phyloP scores from a whole-genome alignment of 2,329 filamentous ascomycete species.

The Amauroascus niger region DNA sequence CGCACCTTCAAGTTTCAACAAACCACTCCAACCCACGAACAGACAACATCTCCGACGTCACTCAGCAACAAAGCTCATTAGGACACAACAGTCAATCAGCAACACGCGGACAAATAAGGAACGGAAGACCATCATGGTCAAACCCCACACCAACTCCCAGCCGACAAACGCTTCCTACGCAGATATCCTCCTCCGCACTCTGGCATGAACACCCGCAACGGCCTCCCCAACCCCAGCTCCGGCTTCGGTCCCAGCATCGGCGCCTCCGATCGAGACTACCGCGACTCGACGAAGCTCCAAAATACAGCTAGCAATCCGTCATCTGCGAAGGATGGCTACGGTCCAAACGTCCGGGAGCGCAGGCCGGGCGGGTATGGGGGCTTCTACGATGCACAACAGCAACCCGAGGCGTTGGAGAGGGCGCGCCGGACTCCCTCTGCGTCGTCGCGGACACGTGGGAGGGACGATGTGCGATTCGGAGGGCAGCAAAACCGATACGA shows the following conservation, averaged over 20 bases:
- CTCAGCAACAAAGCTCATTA: background rate
- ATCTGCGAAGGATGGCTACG: conserved; percentile 7
- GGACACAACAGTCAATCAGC: background rate
- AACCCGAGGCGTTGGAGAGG: conserved; percentile 27
- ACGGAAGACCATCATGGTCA: conserved; percentile 10
- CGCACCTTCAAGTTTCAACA: background rate
- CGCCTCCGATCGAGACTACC: conserved; percentile 30
- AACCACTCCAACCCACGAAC: background rate
- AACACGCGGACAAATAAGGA: background rate
- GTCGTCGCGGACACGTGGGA: conserved; percentile 28
- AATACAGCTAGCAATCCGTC: conserved; percentile 17
- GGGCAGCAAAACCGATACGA: background rate
- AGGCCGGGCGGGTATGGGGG: conserved; percentile 39
- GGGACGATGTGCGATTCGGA: conserved; percentile 9
- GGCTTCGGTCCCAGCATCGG: conserved; percentile 25
- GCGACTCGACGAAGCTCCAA: conserved; percentile 24
- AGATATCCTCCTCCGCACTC: conserved; percentile 8
- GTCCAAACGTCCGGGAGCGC: conserved; percentile 21
- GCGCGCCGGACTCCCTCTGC: conserved; percentile 20
- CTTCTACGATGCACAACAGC: conserved; percentile 26
- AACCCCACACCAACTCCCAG: background rate
- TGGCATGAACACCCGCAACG: conserved; percentile 31
- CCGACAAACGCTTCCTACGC: background rate
- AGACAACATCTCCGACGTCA: background rate
- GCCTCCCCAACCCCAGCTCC: conserved; percentile 30